Conservation (phyloP, 495 filamentous ascomycete species). For the Letharia lupina region DNA sequence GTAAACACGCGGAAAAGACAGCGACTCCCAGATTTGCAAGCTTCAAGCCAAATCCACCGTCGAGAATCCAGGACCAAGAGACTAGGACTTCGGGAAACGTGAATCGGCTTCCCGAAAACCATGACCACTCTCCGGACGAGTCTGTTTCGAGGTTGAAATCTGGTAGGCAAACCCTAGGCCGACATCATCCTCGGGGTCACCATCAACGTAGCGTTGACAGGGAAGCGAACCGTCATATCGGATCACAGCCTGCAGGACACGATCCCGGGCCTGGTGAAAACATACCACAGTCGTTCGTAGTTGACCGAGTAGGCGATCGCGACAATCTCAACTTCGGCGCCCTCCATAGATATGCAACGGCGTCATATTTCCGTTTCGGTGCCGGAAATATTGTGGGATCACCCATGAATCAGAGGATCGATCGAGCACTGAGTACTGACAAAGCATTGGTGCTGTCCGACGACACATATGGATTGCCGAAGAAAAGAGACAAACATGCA, state of each 20-base stretch:
- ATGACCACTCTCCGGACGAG: background rate
- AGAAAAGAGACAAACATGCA: constrained; percentile 28
- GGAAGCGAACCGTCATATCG: background rate
- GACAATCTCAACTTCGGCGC: constrained; percentile 54
- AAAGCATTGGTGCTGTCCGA: constrained; percentile 39
- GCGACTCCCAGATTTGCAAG: constrained; percentile 59
- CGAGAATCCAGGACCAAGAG: background rate
- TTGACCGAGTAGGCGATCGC: constrained; percentile 54
- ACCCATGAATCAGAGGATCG: constrained; percentile 40
- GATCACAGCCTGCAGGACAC: constrained; percentile 18
- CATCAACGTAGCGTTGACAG: constrained; percentile 1
- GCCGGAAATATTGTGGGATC: constrained; percentile 52
- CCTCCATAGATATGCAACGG: constrained; percentile 52
- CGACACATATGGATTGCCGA: constrained; percentile 25
- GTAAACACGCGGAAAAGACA: constrained; percentile 20
- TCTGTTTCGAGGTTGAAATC: background rate
- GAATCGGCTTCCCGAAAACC: background rate
- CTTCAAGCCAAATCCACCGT: constrained; percentile 45
- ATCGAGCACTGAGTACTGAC: constrained; percentile 40
- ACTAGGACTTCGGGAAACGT: background rate
- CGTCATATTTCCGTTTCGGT: constrained; percentile 51
- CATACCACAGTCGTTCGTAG: constrained; percentile 28
- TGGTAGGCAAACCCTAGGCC: background rate
- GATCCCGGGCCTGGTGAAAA: constrained; percentile 12
- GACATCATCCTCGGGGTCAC: constrained; percentile 22